Percentiles rank a stretch among this genome's conserved stretches.
Conservation (phyloP, 331 rosid genomes). For the Arachis monticola region DNA sequence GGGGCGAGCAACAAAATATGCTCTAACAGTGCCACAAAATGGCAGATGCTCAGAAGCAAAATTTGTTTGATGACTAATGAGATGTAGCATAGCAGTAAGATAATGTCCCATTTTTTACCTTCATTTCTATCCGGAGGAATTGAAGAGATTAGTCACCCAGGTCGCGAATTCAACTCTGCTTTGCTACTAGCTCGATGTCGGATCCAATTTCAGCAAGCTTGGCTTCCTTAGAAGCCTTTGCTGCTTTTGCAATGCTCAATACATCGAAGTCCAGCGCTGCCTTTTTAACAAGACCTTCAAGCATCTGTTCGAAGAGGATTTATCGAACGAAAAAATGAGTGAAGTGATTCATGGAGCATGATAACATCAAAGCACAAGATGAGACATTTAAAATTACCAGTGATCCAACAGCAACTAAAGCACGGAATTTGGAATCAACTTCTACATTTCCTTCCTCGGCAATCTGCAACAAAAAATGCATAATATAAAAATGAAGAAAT, state of each 20-base stretch:
- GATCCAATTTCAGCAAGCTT: conserved; percentile 87
- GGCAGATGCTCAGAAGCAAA: not conserved
- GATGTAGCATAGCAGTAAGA: not conserved
- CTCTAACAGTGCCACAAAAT: not conserved
- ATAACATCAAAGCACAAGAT: conserved; percentile 6
- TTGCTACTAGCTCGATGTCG: conserved; percentile 72
- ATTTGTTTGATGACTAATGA: not conserved
- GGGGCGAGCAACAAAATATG: not conserved
- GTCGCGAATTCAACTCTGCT: conserved; percentile 47
- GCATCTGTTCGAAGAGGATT: conserved; percentile 67
- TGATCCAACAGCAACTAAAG: conserved; percentile 94
- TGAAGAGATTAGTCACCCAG: conserved; percentile 26
- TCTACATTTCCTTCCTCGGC: conserved; percentile 71
- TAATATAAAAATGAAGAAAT: conserved; percentile 21
- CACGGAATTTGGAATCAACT: conserved; percentile 85
- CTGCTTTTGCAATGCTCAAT: conserved; percentile 69
- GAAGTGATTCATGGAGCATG: conserved; percentile 8
- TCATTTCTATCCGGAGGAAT: conserved; percentile 16
- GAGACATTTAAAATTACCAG: conserved; percentile 56
- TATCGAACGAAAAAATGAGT: conserved; percentile 2
- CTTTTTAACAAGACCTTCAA: conserved; percentile 71
- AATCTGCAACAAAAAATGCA: conserved; percentile 52
- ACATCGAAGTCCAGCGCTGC: conserved; percentile 91
- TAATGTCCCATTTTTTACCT: conserved; percentile 9
- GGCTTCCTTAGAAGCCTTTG: conserved; percentile 70